phyloP scores from a whole-genome alignment of 352 stramenopile genomes.

The Pythium brachiatum region DNA sequence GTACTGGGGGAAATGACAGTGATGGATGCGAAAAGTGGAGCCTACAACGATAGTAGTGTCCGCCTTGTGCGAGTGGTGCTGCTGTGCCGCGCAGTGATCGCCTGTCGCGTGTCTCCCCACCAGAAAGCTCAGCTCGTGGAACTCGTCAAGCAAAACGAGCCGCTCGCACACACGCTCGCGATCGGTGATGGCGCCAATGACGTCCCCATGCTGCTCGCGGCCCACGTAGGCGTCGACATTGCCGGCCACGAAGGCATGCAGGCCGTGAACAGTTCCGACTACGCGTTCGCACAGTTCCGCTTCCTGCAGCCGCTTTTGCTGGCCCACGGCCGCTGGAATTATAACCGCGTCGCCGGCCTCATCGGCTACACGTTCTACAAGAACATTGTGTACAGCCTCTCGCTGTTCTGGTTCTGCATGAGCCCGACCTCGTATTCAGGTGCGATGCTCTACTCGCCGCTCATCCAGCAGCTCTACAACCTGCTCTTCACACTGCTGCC shows the following conservation, averaged over 20 bases:
- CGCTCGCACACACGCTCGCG: conserved; percentile 75
- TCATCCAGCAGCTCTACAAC: conserved; percentile 92
- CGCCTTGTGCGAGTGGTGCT: conserved; percentile 75
- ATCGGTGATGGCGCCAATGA: conserved; percentile 90
- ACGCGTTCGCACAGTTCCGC: conserved; percentile 77
- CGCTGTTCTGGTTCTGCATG: conserved; percentile 89
- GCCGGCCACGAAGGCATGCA: conserved; percentile 98
- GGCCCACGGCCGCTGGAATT: conserved; percentile 82
- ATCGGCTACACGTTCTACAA: conserved; percentile 91
- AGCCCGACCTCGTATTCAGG: conserved; percentile 89
- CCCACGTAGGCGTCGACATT: conserved; percentile 90
- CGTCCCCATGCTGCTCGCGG: conserved; percentile 86
- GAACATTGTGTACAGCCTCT: conserved; percentile 89
- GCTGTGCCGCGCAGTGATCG: conserved; percentile 95
- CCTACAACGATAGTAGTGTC: conserved; percentile 39
- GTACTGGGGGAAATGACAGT: conserved; percentile 37
- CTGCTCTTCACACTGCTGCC: conserved; percentile 93
- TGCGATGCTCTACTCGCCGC: conserved; percentile 72
- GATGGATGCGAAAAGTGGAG: too few relatives aligned
- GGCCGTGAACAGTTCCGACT: conserved; percentile 86
- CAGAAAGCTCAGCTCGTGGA: conserved; percentile 98
- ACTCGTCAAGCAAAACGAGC: conserved; percentile 87
- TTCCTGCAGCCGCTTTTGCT: conserved; percentile 75
- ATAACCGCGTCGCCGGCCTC: conserved; percentile 80
- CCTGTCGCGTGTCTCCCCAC: conserved; percentile 95